A percentile compares a stretch with the other conserved stretches of the same genome.
These are phyloP conservation scores for Aureobasidium sp. DNA, from an alignment of 2,329 filamentous ascomycete species.

Conservation along the genomic window DNA sequence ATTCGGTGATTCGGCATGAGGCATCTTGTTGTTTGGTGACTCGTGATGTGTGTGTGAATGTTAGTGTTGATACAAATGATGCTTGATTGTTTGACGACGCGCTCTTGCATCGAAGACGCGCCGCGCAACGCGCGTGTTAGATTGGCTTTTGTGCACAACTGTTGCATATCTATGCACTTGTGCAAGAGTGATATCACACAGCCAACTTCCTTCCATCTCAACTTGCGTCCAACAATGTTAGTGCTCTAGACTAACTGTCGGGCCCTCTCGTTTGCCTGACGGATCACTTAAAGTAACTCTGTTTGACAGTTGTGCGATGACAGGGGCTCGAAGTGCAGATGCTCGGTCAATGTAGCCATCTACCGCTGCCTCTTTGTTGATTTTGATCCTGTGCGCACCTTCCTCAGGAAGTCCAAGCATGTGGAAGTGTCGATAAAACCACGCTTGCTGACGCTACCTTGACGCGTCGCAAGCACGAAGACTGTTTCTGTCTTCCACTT, in stretches of 20 bases:
- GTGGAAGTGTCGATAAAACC: too few species aligned
- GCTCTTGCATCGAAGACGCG: slow-evolving; percentile 2
- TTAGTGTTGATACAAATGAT: background rate
- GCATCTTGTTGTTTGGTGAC: slow-evolving; percentile 29
- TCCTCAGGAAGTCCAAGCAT: background rate
- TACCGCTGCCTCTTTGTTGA: background rate
- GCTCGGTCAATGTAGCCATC: background rate
- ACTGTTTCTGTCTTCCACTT: too few species aligned
- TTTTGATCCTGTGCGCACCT: background rate
- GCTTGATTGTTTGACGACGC: slow-evolving; percentile 4
- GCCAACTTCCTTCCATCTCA: background rate
- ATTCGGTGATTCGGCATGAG: slow-evolving; percentile 38
- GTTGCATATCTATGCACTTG: background rate
- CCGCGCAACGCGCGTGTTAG: background rate
- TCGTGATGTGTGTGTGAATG: background rate
- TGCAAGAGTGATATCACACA: background rate
- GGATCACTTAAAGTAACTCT: background rate
- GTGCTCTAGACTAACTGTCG: background rate
- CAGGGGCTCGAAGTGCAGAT: background rate
- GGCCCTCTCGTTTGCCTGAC: background rate
- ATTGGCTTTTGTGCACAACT: background rate
- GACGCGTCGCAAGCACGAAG: background rate
- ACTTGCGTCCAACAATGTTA: background rate
- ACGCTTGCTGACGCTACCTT: background rate
- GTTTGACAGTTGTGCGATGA: background rate